Conservation (phyloP, 768 basidiomycete species). For the Boletus rubescentipes region DNA sequence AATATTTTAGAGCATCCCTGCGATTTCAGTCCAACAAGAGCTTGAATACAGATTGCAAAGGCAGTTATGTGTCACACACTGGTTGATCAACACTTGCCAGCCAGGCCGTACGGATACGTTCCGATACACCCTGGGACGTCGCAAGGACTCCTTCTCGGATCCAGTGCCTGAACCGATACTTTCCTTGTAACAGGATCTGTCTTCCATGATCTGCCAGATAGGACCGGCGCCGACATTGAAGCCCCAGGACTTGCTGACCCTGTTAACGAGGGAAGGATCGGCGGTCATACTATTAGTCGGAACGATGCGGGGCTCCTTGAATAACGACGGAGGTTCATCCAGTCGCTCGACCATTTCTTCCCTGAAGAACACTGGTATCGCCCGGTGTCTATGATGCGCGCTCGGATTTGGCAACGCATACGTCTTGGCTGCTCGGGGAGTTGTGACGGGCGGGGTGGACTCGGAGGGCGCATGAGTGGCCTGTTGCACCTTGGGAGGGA, state of each 20-base stretch:
- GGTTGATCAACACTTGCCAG: conserved; percentile 44
- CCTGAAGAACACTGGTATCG: conserved; percentile 56
- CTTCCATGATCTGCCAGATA: conserved; percentile 77
- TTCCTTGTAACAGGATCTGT: conserved; percentile 78
- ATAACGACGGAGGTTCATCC: conserved; percentile 46
- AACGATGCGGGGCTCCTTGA: conserved; percentile 40
- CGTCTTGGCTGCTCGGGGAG: conserved; percentile 37
- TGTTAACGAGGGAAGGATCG: conserved; percentile 45
- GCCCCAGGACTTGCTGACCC: conserved; percentile 68
- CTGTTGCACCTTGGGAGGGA: conserved; percentile 17
- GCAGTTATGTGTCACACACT: conserved; percentile 42
- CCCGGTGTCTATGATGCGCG: conserved; percentile 71
- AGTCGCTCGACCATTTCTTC: conserved; percentile 61
- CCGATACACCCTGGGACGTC: conserved; percentile 60
- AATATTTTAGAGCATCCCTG: conserved; percentile 58
- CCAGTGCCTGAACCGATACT: conserved; percentile 30
- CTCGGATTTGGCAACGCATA: conserved; percentile 63
- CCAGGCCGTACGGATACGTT: conserved; percentile 43
- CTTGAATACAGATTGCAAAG: conserved; percentile 7
- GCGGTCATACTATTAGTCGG: conserved; percentile 60
- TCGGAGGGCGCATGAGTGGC: neutral
- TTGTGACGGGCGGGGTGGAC: conserved; percentile 3
- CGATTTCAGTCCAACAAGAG: neutral
- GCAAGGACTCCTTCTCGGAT: conserved; percentile 44
- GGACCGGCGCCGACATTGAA: conserved; percentile 76